Percentiles rank a stretch among this genome's conserved stretches.
Conservation (phyloP, 106 monocot species). For the Dioscorea alata region DNA sequence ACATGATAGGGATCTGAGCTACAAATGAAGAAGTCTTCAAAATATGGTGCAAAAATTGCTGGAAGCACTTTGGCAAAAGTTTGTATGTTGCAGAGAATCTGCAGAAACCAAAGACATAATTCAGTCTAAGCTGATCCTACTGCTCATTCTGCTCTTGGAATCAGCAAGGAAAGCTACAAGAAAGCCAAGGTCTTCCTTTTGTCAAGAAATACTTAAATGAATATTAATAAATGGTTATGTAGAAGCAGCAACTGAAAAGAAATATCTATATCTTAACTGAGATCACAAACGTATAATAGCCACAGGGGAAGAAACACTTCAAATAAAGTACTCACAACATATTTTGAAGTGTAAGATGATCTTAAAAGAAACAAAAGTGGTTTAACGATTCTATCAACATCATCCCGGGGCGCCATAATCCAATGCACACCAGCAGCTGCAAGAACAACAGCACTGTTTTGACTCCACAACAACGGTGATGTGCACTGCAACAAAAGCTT, state of each 20-base stretch:
- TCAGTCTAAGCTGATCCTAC: neutral
- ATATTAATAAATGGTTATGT: neutral
- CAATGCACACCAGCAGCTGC: conserved; percentile 91
- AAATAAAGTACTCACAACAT: conserved; percentile 58
- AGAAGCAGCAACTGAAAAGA: neutral
- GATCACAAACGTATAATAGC: neutral
- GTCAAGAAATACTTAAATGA: too few species aligned
- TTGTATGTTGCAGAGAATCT: conserved; percentile 88
- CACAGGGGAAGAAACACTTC: neutral
- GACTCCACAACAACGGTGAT: conserved; percentile 92
- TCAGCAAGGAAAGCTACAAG: neutral
- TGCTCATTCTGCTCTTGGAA: neutral
- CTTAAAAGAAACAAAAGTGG: conserved; percentile 79
- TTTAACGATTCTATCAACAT: conserved; percentile 64
- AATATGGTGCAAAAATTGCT: conserved; percentile 65
- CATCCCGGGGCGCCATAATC: conserved; percentile 68
- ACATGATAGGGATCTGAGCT: conserved; percentile 69
- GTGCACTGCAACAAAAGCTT: conserved; percentile 72
- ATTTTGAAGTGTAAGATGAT: conserved; percentile 67
- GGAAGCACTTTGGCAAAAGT: conserved; percentile 75
- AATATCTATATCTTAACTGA: neutral
- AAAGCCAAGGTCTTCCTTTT: neutral
- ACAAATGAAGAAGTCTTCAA: conserved; percentile 83
- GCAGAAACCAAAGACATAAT: conserved; percentile 7
- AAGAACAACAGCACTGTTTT: conserved; percentile 89